Base-by-base conservation (phyloP, 2,329 filamentous ascomycete genomes). In the Exophiala oligosperma region DNA sequence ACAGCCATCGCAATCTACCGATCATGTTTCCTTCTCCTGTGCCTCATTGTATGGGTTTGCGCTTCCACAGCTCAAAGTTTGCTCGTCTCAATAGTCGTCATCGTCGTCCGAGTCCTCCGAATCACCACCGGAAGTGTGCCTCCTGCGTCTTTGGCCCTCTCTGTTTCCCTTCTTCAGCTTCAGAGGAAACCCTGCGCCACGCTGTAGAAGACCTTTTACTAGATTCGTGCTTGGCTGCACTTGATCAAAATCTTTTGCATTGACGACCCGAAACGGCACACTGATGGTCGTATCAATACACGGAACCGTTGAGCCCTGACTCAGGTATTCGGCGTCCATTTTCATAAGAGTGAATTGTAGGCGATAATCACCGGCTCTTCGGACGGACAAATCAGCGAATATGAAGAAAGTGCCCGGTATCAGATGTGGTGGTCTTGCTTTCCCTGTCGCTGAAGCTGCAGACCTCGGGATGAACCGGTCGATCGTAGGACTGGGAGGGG, bases 301-400 rank as follows among this genome's bases (percentile, higher is more conserved):
- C 2, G 62, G 62, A 32, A 68, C 49, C 9, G 21, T 41, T 9
- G 49, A 43, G 7, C 62, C 64, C 8, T 40, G 52, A 11, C 35
- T 43, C 29, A 66, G 38, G 4, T 46, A 41, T 11, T 21, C 43
- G 3, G 54, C 28, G 12, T 62, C 62, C 54, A 68, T 64, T 51
- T 77, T 74, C 72, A 79, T 76, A 23, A 80, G 71, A 9, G 70
- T 71, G 62, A 79, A 80, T 37, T 76, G 73, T 1, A 80, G 66
- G 5, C 73, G 72, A 61, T 79, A 79, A 3, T 72, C 54, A 0
- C 77, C 77, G 21, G 76, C 74, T 6, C 72, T 73, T 47, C 77
- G 76, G 23, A 79, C 72, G 2, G 77, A 79, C 1, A 79, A 70
- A 62, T 79, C 77, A 0, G 76, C 70, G 52, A 79, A 79, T 26